Evolutionary conservation across 164 flowering plant species (phyloP), one percentile per base, ranked within the genome.

Genomic region (Magnolia changhungtana): DNA sequence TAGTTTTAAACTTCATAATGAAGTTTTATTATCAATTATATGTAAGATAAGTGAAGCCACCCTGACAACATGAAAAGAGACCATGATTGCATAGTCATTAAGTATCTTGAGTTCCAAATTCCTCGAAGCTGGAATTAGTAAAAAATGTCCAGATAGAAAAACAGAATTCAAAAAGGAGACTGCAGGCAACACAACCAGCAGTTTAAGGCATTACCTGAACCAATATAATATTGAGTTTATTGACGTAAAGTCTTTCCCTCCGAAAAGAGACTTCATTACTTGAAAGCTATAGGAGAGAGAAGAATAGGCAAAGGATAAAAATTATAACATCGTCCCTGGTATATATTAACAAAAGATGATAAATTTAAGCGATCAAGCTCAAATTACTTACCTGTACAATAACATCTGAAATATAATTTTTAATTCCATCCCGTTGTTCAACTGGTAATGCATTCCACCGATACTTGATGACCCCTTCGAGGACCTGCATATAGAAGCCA

Each of bases 371-470:
- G 8, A 63, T 37, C 16, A 19, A 61, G 11, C 14, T 55, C 45
- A 72, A 55, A 10, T 37, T 51, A 55, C 52, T 23, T 83, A 94
- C 99, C 95, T 96, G 98, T 16, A 96, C 99, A 83, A 96, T 96
- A 65, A 94, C 93, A 65, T 96, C 97, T 59, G 99, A 96, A 71
- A 96, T 96, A 81, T 94, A 96, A 82, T 96, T 96, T 85, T 96
- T 96, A 93, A 96, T 96, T 76, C 99, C 99, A 87, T 96, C 97
- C 37, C 99, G 85, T 78, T 96, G 98, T 50, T 91, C 97, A 78
- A 86, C 91, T 71, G 99, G 99, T 82, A 96, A 85, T 24, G 96
- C 98, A 86, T 96, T 96, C 99, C 99, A 96, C 78, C 99, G 88
- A 77, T 96, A 96, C 83, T 96, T 96, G 68, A 96, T 92, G 67